Evolutionary conservation across 768 basidiomycete species (phyloP), one percentile per base, ranked within the genome.

Genomic region (Brasilioporus rufonigricans): DNA sequence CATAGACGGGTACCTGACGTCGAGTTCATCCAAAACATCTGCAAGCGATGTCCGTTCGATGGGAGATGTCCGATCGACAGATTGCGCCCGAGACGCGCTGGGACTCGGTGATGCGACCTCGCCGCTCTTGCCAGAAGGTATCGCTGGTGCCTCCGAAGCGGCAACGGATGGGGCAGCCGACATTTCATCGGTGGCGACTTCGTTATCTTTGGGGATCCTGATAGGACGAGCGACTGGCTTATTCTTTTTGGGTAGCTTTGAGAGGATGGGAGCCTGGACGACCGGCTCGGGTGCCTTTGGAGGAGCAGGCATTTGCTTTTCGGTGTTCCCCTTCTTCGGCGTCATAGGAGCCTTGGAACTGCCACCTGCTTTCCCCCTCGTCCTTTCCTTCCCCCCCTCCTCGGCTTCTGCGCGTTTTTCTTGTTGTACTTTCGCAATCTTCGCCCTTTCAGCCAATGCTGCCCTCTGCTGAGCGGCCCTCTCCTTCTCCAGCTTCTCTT

Each of bases 181-280:
- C 44, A 76, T 59, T 24, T 80, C 74, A 27, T 81, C 80, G 1
- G 62, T 52, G 24, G 61, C 55, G 16, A 68, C 58, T 16, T 81
- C 78, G 31, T 81, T 86, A 32, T 89, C 88, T 66, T 82, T 87
- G 2, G 78, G 76, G 36, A 82, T 76, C 56, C 75, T 83, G 61
- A 82, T 77, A 12, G 80, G 77, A 61, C 85, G 87, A 48, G 81
- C 55, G 41, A 77, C 60, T 0, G 87, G 86, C 62, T 86, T 91
- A 62, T 76, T 88, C 70, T 92, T 92, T 77, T 91, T 92, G 6
- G 90, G 87, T 71, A 89, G 85, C 69, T 86, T 91, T 23, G 90
- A 91, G 38, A 90, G 74, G 32, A 92, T 80, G 18, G 90, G 89
- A 12, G 83, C 84, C 63, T 91, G 90, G 4, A 76, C 63, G 5